Percentiles rank a stretch among this genome's conserved stretches.
phyloP scores from a whole-genome alignment of 495 filamentous ascomycete genomes.

The Annulohypoxylon maeteangense region DNA sequence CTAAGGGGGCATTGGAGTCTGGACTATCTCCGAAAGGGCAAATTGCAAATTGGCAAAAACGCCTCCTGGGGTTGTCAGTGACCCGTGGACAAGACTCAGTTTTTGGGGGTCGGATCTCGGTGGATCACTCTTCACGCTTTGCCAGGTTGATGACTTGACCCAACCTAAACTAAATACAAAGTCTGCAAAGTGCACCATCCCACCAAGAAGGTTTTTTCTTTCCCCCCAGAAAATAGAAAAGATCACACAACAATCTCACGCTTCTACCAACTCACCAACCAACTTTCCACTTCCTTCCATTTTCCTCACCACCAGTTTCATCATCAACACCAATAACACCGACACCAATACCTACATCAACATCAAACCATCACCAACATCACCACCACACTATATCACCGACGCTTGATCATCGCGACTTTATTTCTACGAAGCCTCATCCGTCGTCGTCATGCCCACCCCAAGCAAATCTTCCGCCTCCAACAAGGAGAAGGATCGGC shows the following conservation, averaged over 20 bases:
- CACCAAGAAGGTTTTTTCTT: constrained; percentile 30
- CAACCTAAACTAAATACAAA: constrained; percentile 42
- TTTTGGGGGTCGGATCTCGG: constrained; percentile 28
- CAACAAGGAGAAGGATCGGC: constrained; percentile 62
- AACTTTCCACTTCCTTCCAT: constrained; percentile 25
- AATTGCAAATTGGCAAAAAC: constrained; percentile 18
- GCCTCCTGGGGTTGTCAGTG: constrained; percentile 4
- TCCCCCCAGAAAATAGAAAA: constrained; percentile 12
- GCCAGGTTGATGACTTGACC: constrained; percentile 43
- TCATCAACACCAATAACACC: neutral
- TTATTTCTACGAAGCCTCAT: constrained; percentile 28
- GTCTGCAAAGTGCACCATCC: constrained; percentile 44
- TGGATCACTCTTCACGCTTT: constrained; percentile 44
- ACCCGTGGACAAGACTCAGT: constrained; percentile 10
- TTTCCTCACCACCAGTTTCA: constrained; percentile 20
- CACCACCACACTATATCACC: constrained; percentile 6
- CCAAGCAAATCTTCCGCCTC: constrained; percentile 52
- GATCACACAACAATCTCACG: constrained; percentile 21
- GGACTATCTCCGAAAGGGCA: constrained; percentile 4
- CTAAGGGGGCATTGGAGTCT: neutral
- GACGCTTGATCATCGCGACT: constrained; percentile 14
- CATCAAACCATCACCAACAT: neutral
- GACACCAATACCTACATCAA: neutral
- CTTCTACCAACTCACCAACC: constrained; percentile 13
- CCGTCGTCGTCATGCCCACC: constrained; percentile 50